Conservation (phyloP, 345 rosid species). For the Aurinia saxatilis region DNA sequence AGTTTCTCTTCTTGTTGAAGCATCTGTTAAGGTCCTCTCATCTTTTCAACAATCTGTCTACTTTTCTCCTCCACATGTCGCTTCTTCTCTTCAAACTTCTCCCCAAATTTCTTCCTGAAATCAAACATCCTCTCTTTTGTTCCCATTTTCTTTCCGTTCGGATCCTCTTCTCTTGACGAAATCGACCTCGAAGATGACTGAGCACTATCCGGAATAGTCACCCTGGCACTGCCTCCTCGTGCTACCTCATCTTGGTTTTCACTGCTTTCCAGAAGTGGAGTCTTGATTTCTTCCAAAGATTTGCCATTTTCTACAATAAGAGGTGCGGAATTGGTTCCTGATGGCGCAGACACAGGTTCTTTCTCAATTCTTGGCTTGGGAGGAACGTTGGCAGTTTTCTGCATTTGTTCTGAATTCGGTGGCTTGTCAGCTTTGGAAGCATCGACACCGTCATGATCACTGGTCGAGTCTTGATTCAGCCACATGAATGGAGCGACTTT, state of each 20-base stretch:
- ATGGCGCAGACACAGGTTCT: conserved; percentile 1
- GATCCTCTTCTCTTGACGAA: conserved; percentile 35
- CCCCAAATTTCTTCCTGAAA: conserved; percentile 83
- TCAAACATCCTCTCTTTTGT: conserved; percentile 68
- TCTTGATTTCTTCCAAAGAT: conserved; percentile 43
- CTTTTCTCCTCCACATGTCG: conserved; percentile 77
- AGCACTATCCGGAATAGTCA: conserved; percentile 21
- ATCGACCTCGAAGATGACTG: conserved; percentile 27
- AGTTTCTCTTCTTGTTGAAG: neutral
- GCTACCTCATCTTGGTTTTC: conserved; percentile 29
- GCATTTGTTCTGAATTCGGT: conserved; percentile 23
- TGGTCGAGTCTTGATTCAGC: conserved; percentile 61
- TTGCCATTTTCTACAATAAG: conserved; percentile 19
- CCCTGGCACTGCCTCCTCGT: conserved; percentile 9
- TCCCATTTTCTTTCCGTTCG: conserved; percentile 54
- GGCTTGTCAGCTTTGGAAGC: conserved; percentile 29
- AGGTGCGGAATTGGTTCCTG: conserved; percentile 18
- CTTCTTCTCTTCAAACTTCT: conserved; percentile 82
- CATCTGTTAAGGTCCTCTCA: conserved; percentile 45
- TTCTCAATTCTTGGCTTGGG: conserved; percentile 23
- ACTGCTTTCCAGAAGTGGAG: conserved; percentile 40
- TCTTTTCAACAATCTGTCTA: conserved; percentile 74
- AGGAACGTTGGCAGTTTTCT: conserved; percentile 18
- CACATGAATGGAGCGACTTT: conserved; percentile 77
- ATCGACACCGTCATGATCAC: conserved; percentile 24